A percentile compares a stretch with the other conserved stretches of the same genome.
Evolutionary conservation across 176 grass and related monocot species (phyloP).

Genomic region (Zoysia pacifica): DNA sequence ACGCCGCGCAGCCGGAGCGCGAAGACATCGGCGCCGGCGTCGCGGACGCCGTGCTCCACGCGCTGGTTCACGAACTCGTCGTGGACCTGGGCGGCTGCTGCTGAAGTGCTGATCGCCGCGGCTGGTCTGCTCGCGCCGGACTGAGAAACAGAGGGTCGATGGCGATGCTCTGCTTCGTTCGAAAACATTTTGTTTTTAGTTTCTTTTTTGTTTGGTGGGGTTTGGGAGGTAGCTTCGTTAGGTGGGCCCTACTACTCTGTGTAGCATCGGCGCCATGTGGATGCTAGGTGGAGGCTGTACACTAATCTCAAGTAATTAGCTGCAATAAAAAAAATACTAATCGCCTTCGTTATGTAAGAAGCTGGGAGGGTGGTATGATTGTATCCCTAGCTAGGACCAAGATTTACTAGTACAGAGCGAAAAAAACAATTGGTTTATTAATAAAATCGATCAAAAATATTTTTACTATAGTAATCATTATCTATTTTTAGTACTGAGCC

Average conservation of each 20-base stretch:
- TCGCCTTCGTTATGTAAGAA: conserved; percentile 2
- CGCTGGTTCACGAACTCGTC: conserved; percentile 23
- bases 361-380: too few species aligned
- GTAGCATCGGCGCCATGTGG: conserved; percentile 33
- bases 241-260: conserved; percentile 24
- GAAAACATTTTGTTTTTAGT: conserved; percentile 33
- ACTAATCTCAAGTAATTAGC: conserved; percentile 35
- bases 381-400: too few species aligned
- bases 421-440: too few species aligned
- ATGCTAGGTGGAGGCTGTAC: conserved; percentile 42
- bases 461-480: too few species aligned
- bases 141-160: background rate
- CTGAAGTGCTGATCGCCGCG: background rate
- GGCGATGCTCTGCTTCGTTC: conserved; percentile 1
- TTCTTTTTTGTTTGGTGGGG: background rate
- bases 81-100: conserved; percentile 17
- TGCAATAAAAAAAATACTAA: conserved; percentile 7
- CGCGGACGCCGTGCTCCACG: conserved; percentile 24
- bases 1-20: conserved; percentile 20
- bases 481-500: too few species aligned
- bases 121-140: background rate
- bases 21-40: conserved; percentile 17
- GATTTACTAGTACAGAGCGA: too few species aligned
- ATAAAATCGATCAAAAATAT: too few species aligned
- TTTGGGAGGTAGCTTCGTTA: conserved; percentile 9